Base-by-base conservation (phyloP, 768 basidiomycete genomes). In the Royoungia palumana region DNA sequence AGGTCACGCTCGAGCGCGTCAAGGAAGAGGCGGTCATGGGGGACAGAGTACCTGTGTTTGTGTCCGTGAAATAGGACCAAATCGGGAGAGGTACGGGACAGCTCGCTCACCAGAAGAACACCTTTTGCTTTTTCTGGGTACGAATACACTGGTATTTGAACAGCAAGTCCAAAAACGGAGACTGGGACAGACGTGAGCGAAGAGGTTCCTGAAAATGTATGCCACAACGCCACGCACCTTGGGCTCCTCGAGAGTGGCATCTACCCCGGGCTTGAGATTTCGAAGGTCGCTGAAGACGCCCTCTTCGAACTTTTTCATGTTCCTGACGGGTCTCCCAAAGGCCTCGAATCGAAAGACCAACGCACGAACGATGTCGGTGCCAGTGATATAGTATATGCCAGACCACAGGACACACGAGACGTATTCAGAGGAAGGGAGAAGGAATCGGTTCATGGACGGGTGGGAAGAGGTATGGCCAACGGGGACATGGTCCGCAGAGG, bases 61-160 rank as follows among this genome's bases (percentile, higher is more conserved):
- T 22, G 37, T 12, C 1, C 39, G 6, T 22, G 43, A 47, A 16
- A 53, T 49, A 27, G 43, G 27, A 44, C 34, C 20, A 44, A 22
- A 50, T 25, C 14, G 6, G 4, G 6, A 32, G 21, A n/a, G 41
- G 46, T 14, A 21, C 25, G 44, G 48, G 16, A 35, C 43, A 40
- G 34, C 19, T 1, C 21, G 72, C 85, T 46, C 57, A 90, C 94
- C 94, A 97, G 67, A 90, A 96, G 64, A 96, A 97, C n/a, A 97
- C 94, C 68, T 97, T 94, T 73, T 95, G 94, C 72, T 96, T 97
- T 78, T 96, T 97, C 67, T 97, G 94, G 1, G 94, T 97, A 34
- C 94, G 83, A 57, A 97, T 96, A 65, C 94, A 95, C 64, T 94
- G 92, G 59, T 89, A 94, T 68, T 94, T 94, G 81, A 96, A 96